phyloP scores from a whole-genome alignment of 148 eudicot species.

The Nepenthes gracilis region DNA sequence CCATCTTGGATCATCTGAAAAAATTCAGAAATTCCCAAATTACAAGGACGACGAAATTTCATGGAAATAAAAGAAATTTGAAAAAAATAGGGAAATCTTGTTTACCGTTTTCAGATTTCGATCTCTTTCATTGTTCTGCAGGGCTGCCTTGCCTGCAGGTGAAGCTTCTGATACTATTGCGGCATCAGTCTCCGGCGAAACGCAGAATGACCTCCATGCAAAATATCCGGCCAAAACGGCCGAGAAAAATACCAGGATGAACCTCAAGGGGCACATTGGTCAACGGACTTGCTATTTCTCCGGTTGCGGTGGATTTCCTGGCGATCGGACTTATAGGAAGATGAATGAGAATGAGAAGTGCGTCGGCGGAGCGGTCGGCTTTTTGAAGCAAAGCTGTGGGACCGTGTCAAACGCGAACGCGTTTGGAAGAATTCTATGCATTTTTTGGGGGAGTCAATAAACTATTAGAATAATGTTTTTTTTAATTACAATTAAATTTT shows the following conservation, averaged over 20 bases:
- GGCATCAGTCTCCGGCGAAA: conserved; percentile 20
- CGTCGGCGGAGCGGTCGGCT: too few species aligned
- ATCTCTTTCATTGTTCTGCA: conserved; percentile 16
- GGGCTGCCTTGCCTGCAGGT: not conserved
- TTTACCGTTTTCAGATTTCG: conserved; percentile 21
- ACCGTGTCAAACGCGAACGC: too few species aligned
- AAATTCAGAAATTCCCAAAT: not conserved
- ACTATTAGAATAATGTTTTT: too few species aligned
- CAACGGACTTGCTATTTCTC: not conserved
- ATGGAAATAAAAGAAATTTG: not conserved
- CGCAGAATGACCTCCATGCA: conserved; percentile 46
- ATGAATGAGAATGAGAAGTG: too few species aligned
- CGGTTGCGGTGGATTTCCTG: too few species aligned
- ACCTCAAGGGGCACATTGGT: conserved; percentile 66
- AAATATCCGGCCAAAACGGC: conserved; percentile 60
- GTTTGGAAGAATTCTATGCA: too few species aligned
- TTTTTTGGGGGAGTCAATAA: too few species aligned
- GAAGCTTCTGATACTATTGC: conserved; percentile 1
- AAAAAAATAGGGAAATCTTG: not conserved
- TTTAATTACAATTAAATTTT: too few species aligned
- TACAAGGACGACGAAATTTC: not conserved
- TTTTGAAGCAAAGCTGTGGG: too few species aligned
- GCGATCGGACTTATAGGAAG: too few species aligned
- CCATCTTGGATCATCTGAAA: conserved; percentile 36
- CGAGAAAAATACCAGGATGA: conserved; percentile 65